phyloP scores from a whole-genome alignment of 2,329 filamentous ascomycete species.

The Fusarium temperatum region DNA sequence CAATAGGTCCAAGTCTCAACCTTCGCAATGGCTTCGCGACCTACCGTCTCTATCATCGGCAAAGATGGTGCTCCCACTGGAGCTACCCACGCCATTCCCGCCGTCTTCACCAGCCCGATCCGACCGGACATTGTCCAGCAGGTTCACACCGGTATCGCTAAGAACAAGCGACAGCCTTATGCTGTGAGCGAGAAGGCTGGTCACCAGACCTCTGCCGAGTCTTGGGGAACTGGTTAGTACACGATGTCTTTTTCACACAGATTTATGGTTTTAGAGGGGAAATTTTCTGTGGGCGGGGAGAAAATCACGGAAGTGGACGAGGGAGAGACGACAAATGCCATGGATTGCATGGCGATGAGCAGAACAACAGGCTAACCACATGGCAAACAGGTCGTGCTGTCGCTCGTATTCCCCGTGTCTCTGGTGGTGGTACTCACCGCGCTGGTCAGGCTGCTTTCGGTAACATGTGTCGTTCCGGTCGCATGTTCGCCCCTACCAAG shows the following conservation, averaged over 20 bases:
- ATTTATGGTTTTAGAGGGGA: conserved; percentile 15
- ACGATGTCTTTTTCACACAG: background rate
- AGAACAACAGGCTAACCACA: conserved; percentile 36
- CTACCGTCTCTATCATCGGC: conserved; percentile 96
- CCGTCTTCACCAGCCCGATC: conserved; percentile 97
- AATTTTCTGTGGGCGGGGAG: conserved; percentile 30
- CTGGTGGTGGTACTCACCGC: conserved; percentile 99
- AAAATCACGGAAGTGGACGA: background rate
- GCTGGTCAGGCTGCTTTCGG: conserved; percentile 99
- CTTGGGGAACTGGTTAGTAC: conserved; percentile 96
- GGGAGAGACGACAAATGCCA: background rate
- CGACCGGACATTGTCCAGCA: conserved; percentile 99
- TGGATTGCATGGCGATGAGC: background rate
- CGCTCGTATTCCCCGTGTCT: conserved; percentile 99
- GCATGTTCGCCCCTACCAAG: conserved; percentile 99
- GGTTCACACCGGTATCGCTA: conserved; percentile 98
- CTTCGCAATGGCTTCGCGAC: conserved; percentile 88
- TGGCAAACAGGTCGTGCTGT: conserved; percentile 84
- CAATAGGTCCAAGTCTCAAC: conserved; percentile 50
- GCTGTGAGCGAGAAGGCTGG: conserved; percentile 99
- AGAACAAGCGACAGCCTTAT: conserved; percentile 99
- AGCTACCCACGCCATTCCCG: conserved; percentile 89
- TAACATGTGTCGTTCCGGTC: conserved; percentile 99
- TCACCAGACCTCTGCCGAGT: conserved; percentile 99
- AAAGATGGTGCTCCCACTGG: conserved; percentile 94